phyloP scores from a whole-genome alignment of 306 rosid genomes.

The Malus orientalis region DNA sequence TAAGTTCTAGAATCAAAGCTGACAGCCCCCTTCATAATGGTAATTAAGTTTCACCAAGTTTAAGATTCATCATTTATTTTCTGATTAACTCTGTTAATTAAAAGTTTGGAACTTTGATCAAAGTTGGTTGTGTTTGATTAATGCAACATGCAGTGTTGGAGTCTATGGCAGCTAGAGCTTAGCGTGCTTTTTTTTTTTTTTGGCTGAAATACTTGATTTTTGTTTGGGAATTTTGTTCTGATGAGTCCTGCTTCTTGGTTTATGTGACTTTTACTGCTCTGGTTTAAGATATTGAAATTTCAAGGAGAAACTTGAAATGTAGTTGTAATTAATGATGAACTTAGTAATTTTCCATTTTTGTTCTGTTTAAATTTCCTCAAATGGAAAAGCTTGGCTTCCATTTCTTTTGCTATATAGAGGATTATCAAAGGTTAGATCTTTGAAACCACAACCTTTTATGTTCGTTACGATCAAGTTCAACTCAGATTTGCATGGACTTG shows the following conservation, averaged over 20 bases:
- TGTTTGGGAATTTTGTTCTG: neutral
- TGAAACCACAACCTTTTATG: neutral
- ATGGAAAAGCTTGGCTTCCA: neutral
- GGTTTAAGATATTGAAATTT: neutral
- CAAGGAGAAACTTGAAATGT: neutral
- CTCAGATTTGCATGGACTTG: neutral
- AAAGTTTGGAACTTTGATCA: neutral
- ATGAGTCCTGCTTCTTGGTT: neutral
- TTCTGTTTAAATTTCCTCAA: neutral
- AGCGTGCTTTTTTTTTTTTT: neutral
- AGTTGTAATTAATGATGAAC: neutral
- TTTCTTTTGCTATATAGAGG: neutral
- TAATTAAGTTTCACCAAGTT: constrained; percentile 14
- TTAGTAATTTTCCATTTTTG: neutral
- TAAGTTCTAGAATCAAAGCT: constrained; percentile 77
- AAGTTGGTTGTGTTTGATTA: constrained; percentile 10
- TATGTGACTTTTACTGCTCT: neutral
- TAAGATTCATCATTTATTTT: neutral
- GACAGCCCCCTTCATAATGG: constrained; percentile 82
- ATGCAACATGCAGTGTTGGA: neutral
- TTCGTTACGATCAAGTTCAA: neutral
- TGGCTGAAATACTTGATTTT: neutral
- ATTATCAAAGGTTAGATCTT: neutral
- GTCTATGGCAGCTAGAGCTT: neutral
- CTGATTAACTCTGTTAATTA: neutral